Conservation (phyloP, 805 yeast species). For the Clavispora fructus region DNA sequence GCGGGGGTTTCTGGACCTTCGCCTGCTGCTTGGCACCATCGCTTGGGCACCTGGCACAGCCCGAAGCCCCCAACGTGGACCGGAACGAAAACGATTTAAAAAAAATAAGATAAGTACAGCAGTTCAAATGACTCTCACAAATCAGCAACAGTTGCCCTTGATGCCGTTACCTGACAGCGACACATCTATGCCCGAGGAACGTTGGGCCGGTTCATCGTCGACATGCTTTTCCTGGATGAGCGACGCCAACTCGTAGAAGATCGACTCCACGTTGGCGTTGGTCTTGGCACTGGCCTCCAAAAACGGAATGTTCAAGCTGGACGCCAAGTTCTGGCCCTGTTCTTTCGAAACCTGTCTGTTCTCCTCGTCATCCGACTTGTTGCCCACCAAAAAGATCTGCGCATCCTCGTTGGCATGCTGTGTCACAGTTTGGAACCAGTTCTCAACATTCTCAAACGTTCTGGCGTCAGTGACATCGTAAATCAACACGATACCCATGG, state of each 20-base stretch:
- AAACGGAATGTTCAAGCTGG: constrained; percentile 82
- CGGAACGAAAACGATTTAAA: not conserved
- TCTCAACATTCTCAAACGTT: constrained; percentile 86
- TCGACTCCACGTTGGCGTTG: constrained; percentile 84
- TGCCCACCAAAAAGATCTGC: constrained; percentile 89
- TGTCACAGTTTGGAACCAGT: constrained; percentile 93
- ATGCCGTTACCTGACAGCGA: constrained; percentile 22
- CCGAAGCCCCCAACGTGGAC: not conserved
- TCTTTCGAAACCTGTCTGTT: constrained; percentile 82
- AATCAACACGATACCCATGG: constrained; percentile 80
- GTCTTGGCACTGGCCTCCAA: constrained; percentile 96
- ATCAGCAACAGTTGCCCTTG: constrained; percentile 37
- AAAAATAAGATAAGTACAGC: not conserved
- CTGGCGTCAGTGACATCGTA: constrained; percentile 86
- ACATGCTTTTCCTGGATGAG: constrained; percentile 77
- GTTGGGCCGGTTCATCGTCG: constrained; percentile 29
- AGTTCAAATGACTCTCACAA: not conserved
- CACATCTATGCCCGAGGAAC: constrained; percentile 34
- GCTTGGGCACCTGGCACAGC: not conserved
- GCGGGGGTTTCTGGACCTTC: not conserved
- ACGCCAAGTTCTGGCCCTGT: constrained; percentile 86
- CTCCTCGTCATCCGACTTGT: constrained; percentile 88
- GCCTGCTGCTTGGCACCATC: too few species aligned
- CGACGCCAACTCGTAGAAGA: constrained; percentile 84
- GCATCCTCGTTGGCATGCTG: constrained; percentile 97